Evolutionary conservation across 495 filamentous ascomycete species (phyloP).

Genomic region (Penicillium coprophilum): DNA sequence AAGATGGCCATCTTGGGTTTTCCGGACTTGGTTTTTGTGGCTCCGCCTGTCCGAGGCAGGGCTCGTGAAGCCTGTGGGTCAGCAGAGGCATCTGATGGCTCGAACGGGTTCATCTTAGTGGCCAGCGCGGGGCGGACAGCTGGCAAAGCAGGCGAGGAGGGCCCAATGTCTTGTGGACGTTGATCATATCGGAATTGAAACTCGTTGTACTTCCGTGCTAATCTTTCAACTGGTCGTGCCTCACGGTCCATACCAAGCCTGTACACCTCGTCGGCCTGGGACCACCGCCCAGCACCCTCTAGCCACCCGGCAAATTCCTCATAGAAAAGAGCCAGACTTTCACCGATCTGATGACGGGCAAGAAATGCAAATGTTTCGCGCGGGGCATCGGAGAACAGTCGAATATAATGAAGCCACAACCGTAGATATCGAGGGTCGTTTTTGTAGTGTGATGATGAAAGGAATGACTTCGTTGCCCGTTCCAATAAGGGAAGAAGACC

Average conservation of each 20-base stretch:
- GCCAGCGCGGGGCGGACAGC: conserved; percentile 80
- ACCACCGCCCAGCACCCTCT: conserved; percentile 81
- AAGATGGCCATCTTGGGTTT: conserved; percentile 90
- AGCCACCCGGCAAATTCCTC: conserved; percentile 95
- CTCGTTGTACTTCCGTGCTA: conserved; percentile 85
- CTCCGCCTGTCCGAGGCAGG: conserved; percentile 40
- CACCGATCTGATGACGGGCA: conserved; percentile 82
- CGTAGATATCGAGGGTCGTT: conserved; percentile 93
- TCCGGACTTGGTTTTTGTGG: conserved; percentile 58
- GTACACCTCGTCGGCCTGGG: conserved; percentile 92
- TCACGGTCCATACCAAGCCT: conserved; percentile 82
- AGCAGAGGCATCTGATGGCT: conserved; percentile 37
- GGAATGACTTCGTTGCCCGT: conserved; percentile 85
- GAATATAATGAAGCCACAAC: conserved; percentile 91
- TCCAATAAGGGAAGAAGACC: conserved; percentile 87
- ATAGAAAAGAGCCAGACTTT: conserved; percentile 88
- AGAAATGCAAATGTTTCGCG: conserved; percentile 91
- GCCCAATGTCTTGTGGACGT: conserved; percentile 60
- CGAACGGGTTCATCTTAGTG: conserved; percentile 82
- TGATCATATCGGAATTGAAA: conserved; percentile 76
- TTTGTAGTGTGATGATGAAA: conserved; percentile 80
- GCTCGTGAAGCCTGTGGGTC: conserved; percentile 68
- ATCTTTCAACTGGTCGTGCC: conserved; percentile 75
- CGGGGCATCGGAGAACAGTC: conserved; percentile 86
- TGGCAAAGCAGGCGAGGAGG: conserved; percentile 82